Evolutionary conservation across 306 rosid genomes (phyloP).

Genomic region (Trichosanthes truncata): DNA sequence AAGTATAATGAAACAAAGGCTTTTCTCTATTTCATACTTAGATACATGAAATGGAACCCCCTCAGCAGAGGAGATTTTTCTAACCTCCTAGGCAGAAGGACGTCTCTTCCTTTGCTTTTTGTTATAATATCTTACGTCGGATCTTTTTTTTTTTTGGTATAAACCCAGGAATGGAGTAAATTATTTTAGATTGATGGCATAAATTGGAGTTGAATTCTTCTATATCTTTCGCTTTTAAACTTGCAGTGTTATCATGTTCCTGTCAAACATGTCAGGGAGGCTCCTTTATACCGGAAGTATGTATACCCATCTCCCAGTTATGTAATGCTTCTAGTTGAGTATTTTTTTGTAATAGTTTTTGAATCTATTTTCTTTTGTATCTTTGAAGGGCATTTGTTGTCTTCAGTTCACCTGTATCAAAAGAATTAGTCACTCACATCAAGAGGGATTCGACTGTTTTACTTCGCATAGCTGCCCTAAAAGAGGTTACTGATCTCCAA

Average conservation of each 20-base stretch:
- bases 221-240: constrained; percentile 21
- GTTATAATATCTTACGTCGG: not conserved
- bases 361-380: constrained; percentile 17
- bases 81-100: not conserved
- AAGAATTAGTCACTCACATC: constrained; percentile 55
- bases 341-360: constrained; percentile 12
- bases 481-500: constrained; percentile 51
- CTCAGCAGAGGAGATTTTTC: not conserved
- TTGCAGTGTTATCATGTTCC: constrained; percentile 76
- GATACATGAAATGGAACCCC: not conserved
- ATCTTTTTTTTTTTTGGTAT: no score
- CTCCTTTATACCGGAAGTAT: constrained; percentile 89
- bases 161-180: not conserved
- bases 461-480: constrained; percentile 72
- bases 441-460: constrained; percentile 64
- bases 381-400: constrained; percentile 87
- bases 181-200: constrained; percentile 3
- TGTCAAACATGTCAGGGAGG: constrained; percentile 93
- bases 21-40: not conserved
- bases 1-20: not conserved
- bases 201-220: constrained; percentile 12
- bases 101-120: not conserved
- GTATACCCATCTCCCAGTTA: constrained; percentile 12
- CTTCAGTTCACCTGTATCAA: constrained; percentile 81
- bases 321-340: not conserved